These are phyloP conservation scores for Chlorophyllum brunneum DNA, from an alignment of 768 basidiomycete species.

Conservation along the genomic window DNA sequence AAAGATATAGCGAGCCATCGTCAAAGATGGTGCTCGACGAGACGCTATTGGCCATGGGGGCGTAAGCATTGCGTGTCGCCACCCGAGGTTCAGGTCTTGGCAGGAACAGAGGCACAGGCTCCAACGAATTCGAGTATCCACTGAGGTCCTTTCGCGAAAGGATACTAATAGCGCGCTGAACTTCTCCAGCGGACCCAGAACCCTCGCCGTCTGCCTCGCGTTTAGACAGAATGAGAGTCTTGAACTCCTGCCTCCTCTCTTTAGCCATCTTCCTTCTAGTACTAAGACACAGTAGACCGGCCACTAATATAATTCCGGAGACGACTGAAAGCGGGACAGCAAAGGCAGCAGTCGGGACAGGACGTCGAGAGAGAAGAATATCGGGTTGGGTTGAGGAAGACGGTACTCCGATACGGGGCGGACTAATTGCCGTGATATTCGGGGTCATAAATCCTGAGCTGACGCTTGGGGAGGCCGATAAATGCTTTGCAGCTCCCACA, in stretches of 20 bases:
- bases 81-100: constrained; percentile 4
- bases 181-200: constrained; percentile 18
- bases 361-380: constrained; percentile 20
- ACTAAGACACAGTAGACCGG: constrained; percentile 23
- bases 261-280: constrained; percentile 22
- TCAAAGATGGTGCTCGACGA: background rate
- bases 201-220: constrained; percentile 14
- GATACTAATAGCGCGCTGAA: constrained; percentile 18
- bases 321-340: constrained; percentile 32
- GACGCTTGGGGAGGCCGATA: too few relatives aligned
- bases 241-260: constrained; percentile 17
- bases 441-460: background rate
- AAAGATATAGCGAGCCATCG: background rate
- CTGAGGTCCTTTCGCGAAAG: constrained; percentile 16
- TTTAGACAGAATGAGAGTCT: constrained; percentile 18
- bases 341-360: constrained; percentile 26
- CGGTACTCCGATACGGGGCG: constrained; percentile 2
- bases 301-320: constrained; percentile 26
- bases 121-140: constrained; percentile 12
- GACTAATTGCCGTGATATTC: background rate
- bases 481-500: background rate
- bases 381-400: constrained; percentile 11
- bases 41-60: background rate
- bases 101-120: constrained; percentile 21
- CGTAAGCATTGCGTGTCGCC: background rate